These are phyloP conservation scores for Hypoxylon perforatum DNA, from an alignment of 495 filamentous ascomycete species.

Conservation along the genomic window DNA sequence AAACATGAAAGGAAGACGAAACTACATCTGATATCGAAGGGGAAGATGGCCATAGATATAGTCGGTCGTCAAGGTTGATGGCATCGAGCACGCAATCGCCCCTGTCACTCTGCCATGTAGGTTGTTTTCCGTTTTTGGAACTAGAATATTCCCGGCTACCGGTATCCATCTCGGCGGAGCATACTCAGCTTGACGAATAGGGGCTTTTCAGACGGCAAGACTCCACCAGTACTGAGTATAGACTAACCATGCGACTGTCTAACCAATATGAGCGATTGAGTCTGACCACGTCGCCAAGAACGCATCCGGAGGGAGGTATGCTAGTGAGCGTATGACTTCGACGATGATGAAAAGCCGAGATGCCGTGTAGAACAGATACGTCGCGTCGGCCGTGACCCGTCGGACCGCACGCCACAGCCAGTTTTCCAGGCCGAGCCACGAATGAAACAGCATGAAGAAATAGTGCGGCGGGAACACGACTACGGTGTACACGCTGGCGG, in stretches of 20 bases:
- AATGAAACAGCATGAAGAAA: too few species aligned
- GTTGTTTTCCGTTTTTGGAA: slow-evolving; percentile 12
- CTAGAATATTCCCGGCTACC: neutral
- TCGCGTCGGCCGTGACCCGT: neutral
- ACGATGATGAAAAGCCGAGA: slow-evolving; percentile 42
- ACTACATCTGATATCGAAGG: slow-evolving; percentile 12
- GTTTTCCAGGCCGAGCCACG: too few species aligned
- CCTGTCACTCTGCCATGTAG: slow-evolving; percentile 15
- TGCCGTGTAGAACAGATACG: slow-evolving; percentile 23
- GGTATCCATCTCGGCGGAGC: neutral
- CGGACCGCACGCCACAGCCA: neutral
- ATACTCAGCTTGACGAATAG: neutral
- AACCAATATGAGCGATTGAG: slow-evolving; percentile 22
- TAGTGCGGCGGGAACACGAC: too few species aligned
- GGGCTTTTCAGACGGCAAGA: neutral
- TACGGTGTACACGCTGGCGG: slow-evolving; percentile 6
- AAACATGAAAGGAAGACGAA: slow-evolving; percentile 3
- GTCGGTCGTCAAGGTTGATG: slow-evolving; percentile 22
- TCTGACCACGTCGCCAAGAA: slow-evolving; percentile 39
- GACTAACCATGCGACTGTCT: neutral
- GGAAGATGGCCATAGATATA: slow-evolving; percentile 31
- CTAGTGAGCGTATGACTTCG: slow-evolving; percentile 43
- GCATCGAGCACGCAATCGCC: slow-evolving; percentile 37
- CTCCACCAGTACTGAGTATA: neutral
- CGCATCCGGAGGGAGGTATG: slow-evolving; percentile 32